These are phyloP conservation scores for Termitomyces heimii DNA, from an alignment of 768 basidiomycete species.

Conservation along the genomic window DNA sequence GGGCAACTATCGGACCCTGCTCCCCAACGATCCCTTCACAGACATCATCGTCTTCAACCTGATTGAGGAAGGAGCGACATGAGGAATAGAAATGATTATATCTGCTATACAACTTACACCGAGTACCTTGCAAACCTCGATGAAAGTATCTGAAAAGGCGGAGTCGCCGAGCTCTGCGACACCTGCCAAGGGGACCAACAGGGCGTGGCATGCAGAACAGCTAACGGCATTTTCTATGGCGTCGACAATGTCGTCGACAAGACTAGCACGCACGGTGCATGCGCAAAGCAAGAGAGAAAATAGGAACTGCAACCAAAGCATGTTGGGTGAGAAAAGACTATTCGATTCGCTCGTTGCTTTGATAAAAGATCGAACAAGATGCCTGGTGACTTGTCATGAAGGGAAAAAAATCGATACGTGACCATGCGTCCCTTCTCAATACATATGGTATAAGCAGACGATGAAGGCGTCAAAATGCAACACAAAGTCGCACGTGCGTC, in stretches of 20 bases:
- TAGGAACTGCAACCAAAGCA: constrained; percentile 7
- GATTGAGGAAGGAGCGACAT: neutral
- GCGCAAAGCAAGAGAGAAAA: constrained; percentile 11
- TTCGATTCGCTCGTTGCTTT: neutral
- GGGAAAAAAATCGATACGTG: neutral
- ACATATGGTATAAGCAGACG: neutral
- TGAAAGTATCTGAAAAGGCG: constrained; percentile 36
- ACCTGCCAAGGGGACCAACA: constrained; percentile 39
- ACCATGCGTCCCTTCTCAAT: neutral
- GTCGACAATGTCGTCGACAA: constrained; percentile 34
- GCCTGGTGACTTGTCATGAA: neutral
- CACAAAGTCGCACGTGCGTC: neutral
- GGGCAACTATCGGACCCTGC: constrained; percentile 54
- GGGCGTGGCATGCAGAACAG: constrained; percentile 46
- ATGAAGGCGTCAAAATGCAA: too few relatives aligned
- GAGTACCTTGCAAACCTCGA: constrained; percentile 36
- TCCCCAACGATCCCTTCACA: constrained; percentile 44
- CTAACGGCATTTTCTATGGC: constrained; percentile 39
- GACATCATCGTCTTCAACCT: constrained; percentile 53
- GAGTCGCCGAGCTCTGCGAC: constrained; percentile 44
- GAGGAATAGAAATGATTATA: neutral
- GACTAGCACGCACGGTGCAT: constrained; percentile 18
- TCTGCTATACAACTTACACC: constrained; percentile 20
- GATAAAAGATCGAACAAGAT: neutral
- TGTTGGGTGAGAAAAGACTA: neutral